A percentile compares a stretch with the other conserved stretches of the same genome.
Evolutionary conservation across 2,329 filamentous ascomycete genomes (phyloP).

Genomic region (Monilinia vaccinii-corymbosi): DNA sequence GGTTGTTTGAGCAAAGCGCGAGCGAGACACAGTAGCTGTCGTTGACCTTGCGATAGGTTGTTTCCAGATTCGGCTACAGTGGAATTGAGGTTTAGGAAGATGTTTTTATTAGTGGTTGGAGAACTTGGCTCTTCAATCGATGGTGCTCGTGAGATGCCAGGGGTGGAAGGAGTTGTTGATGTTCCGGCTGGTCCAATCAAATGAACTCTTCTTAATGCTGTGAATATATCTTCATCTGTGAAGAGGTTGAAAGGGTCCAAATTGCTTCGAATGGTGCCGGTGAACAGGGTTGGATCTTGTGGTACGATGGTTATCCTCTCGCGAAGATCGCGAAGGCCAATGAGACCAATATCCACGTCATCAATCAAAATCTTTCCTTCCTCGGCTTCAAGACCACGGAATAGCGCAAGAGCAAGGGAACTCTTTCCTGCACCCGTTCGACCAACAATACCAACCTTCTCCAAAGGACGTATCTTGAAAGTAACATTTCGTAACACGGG

Average conservation of each 20-base stretch:
- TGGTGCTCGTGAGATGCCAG: slow-evolving; percentile 24
- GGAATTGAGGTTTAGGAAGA: slow-evolving; percentile 81
- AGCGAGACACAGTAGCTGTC: slow-evolving; percentile 87
- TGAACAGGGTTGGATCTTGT: slow-evolving; percentile 92
- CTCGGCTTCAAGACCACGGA: slow-evolving; percentile 88
- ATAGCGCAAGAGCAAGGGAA: slow-evolving; percentile 83
- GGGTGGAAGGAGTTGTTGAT: slow-evolving; percentile 27
- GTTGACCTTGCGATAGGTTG: slow-evolving; percentile 92
- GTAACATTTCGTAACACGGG: slow-evolving; percentile 75
- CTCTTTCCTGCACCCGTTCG: slow-evolving; percentile 95
- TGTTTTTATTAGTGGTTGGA: slow-evolving; percentile 71
- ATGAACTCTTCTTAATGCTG: slow-evolving; percentile 77
- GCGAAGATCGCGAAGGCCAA: slow-evolving; percentile 87
- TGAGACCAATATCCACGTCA: slow-evolving; percentile 77
- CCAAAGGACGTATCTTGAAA: slow-evolving; percentile 75
- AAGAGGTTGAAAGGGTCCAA: slow-evolving; percentile 87
- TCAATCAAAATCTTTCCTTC: slow-evolving; percentile 85
- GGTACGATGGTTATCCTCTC: slow-evolving; percentile 96
- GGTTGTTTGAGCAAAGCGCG: slow-evolving; percentile 86
- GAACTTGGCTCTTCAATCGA: slow-evolving; percentile 20
- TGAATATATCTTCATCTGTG: slow-evolving; percentile 84
- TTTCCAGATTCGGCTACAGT: slow-evolving; percentile 81
- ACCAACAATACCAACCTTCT: slow-evolving; percentile 95
- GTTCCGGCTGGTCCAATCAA: slow-evolving; percentile 53
- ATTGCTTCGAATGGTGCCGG: slow-evolving; percentile 83